These are phyloP conservation scores for Penicillium sp. DNA, from an alignment of 2,329 filamentous ascomycete genomes.

Conservation along the genomic window DNA sequence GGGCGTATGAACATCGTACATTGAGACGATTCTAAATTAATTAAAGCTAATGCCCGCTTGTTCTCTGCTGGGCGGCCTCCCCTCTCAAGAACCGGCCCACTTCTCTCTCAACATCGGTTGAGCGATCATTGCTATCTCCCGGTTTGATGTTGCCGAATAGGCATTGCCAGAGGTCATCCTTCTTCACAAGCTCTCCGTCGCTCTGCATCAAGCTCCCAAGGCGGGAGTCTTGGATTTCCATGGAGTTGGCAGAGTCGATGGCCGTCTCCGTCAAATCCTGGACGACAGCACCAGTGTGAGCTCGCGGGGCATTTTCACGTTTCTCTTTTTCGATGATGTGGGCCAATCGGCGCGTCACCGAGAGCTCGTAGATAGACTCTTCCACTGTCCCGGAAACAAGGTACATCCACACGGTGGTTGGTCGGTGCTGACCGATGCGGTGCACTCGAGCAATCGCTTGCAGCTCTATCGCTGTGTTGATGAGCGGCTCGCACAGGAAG, in stretches of 20 bases:
- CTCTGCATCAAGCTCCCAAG: constrained; percentile 71
- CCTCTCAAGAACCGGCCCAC: constrained; percentile 54
- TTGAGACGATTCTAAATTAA: background rate
- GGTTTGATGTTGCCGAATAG: constrained; percentile 66
- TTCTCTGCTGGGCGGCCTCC: constrained; percentile 56
- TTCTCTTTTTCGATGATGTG: constrained; percentile 63
- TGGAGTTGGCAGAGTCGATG: constrained; percentile 81
- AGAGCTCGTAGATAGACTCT: constrained; percentile 86
- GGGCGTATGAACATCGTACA: background rate
- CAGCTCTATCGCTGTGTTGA: constrained; percentile 90
- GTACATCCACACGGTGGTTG: constrained; percentile 95
- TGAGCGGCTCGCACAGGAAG: constrained; percentile 88
- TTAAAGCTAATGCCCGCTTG: background rate
- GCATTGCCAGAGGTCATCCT: constrained; percentile 84
- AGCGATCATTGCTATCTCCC: constrained; percentile 20
- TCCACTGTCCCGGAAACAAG: constrained; percentile 89
- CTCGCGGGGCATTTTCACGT: constrained; percentile 20
- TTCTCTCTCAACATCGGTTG: constrained; percentile 41
- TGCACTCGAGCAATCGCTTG: constrained; percentile 95
- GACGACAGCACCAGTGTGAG: constrained; percentile 5
- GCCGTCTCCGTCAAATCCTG: constrained; percentile 53
- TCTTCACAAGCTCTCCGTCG: constrained; percentile 75
- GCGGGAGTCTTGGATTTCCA: constrained; percentile 75
- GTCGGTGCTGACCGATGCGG: constrained; percentile 83
- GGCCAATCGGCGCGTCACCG: constrained; percentile 73